A percentile compares a stretch with the other conserved stretches of the same genome.
Conservation (phyloP, 2,329 filamentous ascomycete species). For the Thielaviopsis populi region DNA sequence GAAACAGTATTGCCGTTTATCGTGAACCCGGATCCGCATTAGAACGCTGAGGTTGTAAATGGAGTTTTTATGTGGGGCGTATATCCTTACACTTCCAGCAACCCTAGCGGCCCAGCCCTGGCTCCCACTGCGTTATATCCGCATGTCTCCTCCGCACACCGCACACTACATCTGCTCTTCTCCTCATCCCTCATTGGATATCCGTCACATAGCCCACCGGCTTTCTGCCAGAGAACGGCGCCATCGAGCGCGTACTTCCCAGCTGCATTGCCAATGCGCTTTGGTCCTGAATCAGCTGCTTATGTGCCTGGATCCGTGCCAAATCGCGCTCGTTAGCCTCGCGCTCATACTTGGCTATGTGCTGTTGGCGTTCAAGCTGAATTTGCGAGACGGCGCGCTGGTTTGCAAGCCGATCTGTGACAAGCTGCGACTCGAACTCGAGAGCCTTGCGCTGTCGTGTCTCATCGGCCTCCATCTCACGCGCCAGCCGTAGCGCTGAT, state of each 20-base stretch:
- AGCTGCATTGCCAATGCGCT: slow-evolving; percentile 30
- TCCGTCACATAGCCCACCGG: slow-evolving; percentile 40
- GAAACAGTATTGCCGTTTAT: neutral
- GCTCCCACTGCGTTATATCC: neutral
- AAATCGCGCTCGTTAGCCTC: slow-evolving; percentile 32
- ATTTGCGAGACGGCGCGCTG: slow-evolving; percentile 36
- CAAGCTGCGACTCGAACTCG: slow-evolving; percentile 34
- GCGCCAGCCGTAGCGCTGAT: slow-evolving; percentile 20
- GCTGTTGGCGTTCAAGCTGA: slow-evolving; percentile 35
- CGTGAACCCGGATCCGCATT: neutral
- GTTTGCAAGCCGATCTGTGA: slow-evolving; percentile 32
- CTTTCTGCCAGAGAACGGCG: slow-evolving; percentile 23
- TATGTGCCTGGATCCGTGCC: slow-evolving; percentile 35
- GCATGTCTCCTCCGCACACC: neutral
- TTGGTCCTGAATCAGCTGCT: slow-evolving; percentile 36
- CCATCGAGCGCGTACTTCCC: slow-evolving; percentile 26
- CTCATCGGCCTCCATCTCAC: slow-evolving; percentile 33
- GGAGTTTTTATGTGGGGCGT: slow-evolving; percentile 8
- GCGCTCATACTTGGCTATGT: slow-evolving; percentile 32
- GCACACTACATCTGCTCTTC: neutral
- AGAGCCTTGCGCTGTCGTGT: slow-evolving; percentile 30
- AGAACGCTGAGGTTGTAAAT: slow-evolving; percentile 15
- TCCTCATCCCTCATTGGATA: neutral
- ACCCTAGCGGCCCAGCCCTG: neutral
- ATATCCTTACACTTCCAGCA: neutral